Evolutionary conservation across 2,329 filamentous ascomycete genomes (phyloP), one percentile per base, ranked within the genome.

Genomic region (Hypomyces rosellus): DNA sequence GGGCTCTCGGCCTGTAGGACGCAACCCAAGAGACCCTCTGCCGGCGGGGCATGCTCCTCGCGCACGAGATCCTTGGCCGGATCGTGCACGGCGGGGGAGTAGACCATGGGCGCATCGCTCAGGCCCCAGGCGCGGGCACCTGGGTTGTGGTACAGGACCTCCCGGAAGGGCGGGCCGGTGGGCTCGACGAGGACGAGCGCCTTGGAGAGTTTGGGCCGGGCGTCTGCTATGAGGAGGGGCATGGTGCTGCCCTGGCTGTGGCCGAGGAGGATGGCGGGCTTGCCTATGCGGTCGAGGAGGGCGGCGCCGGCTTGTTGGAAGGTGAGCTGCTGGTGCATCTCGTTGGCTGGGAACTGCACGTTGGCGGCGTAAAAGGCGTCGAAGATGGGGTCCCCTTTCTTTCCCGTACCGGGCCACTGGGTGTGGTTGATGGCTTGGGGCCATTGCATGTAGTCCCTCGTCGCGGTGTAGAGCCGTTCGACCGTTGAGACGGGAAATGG

Each of bases 191-290:
- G 60, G 1, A 78, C 58, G 3, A 77, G 61, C 0, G 63, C 69
- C 41, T 67, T 66, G 4, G 72, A 66, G 3, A 75, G 64, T 3
- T 62, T 45, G 1, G 74, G 73, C 0, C 70, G 63, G 18, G 62
- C 59, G 57, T 78, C 66, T 34, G 72, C 65, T 43, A 72, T 61
- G 46, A 77, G 39, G 60, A 72, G 68, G 7, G 69, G 68, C 51
- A 69, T 61, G 0, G 68, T 53, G 3, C 72, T 73, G 2, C 73
- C 76, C 53, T 75, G 70, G 15, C 72, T 76, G 56, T 78, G 75
- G 18, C 67, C 71, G 15, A 73, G 37, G 16, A 74, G 53, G 20
- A 74, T 54, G n/a, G 55, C 63, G 1, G 70, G 71, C 48, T 57
- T 66, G 41, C 65, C 71, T 51, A 75, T 73, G 50, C 55, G 65